Evolutionary conservation across 495 filamentous ascomycete species (phyloP).

Genomic region (Parathielavia hyrcaniae): DNA sequence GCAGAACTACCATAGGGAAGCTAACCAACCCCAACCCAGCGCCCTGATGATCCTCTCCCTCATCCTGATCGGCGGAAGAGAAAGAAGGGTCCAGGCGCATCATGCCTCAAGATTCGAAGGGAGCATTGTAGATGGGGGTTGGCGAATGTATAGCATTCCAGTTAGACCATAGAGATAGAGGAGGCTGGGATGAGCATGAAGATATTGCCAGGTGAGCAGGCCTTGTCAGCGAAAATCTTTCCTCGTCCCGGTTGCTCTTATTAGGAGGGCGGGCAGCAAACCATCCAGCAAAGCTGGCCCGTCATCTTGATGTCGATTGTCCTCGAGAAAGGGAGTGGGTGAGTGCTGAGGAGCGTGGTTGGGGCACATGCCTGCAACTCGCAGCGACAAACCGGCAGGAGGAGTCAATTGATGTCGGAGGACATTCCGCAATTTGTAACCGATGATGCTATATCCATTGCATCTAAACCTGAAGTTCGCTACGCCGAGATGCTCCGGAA

Average conservation of each 20-base stretch:
- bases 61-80: not conserved
- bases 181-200: not conserved
- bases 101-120: conserved; percentile 13
- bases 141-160: conserved; percentile 25
- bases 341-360: not conserved
- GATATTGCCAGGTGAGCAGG: not conserved
- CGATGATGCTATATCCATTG: too few relatives aligned
- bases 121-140: conserved; percentile 18
- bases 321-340: not conserved
- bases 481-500: too few relatives aligned
- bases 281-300: not conserved
- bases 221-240: not conserved
- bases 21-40: conserved; percentile 3
- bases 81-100: conserved; percentile 4
- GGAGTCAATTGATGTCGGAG: too few relatives aligned
- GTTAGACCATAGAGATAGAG: not conserved
- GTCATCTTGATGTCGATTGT: not conserved
- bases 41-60: conserved; percentile 1
- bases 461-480: too few relatives aligned
- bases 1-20: not conserved
- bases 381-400: too few relatives aligned
- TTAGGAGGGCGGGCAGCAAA: not conserved
- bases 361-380: not conserved
- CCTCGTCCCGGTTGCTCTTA: not conserved
- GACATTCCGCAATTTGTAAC: not conserved